Evolutionary conservation across 1,139 yeast species (phyloP), one percentile per base, ranked within the genome.

Genomic region (Starmera stellimalicola): DNA sequence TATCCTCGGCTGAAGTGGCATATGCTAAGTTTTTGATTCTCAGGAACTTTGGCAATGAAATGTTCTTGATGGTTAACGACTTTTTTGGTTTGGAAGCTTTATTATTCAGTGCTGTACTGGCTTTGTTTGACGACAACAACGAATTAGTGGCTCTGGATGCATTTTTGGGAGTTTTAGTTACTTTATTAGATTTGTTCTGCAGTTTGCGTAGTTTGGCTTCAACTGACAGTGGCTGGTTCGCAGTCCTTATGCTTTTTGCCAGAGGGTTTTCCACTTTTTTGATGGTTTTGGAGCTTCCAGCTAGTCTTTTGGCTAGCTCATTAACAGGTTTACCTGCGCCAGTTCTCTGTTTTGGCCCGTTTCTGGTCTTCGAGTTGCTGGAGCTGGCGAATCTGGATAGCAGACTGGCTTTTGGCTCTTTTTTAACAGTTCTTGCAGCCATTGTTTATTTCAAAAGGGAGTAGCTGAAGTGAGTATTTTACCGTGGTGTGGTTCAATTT

Each of bases 1-100:
- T 23, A 17, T 48, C 51, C 3, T 20, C 33, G 2, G 39, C 30
- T 4, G 41, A 30, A 1, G 51, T 49, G 3, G 51, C 54, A 23
- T 41, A 36, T 20, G 38, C 47, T 3, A 49, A 30, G 30, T 49
- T 49, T 25, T 36, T 38, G 14, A 47, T 30, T 17, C 37, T 37
- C 3, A 47, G 31, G 25, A 41, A 34, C 15, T 28, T 29, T 16
- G 35, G 35, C 4, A 18, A 22, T 2, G 37, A 22, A 2, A 33
- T 22, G 14, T 40, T 38, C 27, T 40, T 44, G 20, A 45, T 41
- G 18, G 35, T 33, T 3, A 45, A 18, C n/a, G n/a, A n/a, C n/a
- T n/a, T n/a, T n/a, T n/a, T n/a, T n/a, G n/a, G n/a, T n/a, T n/a
- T n/a, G 2, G 34, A 26, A 7, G 18, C 33, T n/a, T 34, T 26